Conservation (phyloP, 345 rosid species). For the Nephelium lappaceum region DNA sequence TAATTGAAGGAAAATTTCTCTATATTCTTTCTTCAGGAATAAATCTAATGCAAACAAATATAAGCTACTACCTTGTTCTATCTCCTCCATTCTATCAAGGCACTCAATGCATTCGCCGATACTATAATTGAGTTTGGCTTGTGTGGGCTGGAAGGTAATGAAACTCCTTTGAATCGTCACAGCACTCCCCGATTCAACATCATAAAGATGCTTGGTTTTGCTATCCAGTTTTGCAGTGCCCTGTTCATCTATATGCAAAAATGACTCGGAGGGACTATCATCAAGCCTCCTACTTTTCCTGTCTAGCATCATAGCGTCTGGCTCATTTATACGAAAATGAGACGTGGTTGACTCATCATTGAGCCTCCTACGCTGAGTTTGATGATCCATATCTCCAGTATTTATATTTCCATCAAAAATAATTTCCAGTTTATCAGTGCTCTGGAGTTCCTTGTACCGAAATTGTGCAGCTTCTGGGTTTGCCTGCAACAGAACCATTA, state of each 20-base stretch:
- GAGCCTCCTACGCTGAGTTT: constrained; percentile 30
- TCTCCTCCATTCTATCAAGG: constrained; percentile 53
- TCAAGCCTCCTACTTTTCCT: constrained; percentile 3
- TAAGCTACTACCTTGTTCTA: constrained; percentile 48
- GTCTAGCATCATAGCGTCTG: constrained; percentile 21
- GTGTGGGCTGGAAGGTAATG: constrained; percentile 21
- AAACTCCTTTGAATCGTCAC: constrained; percentile 28
- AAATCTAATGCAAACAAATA: constrained; percentile 54
- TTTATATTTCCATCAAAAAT: constrained; percentile 36
- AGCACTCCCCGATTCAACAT: constrained; percentile 30
- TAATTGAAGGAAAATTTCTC: constrained; percentile 53
- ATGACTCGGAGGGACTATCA: constrained; percentile 23
- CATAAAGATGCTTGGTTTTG: constrained; percentile 13
- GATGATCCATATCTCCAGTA: constrained; percentile 34
- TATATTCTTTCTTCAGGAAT: constrained; percentile 49
- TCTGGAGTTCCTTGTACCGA: constrained; percentile 34
- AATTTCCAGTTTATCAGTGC: constrained; percentile 40
- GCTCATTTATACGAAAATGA: constrained; percentile 34
- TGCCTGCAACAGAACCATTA: constrained; percentile 29
- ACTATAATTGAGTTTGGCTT: constrained; percentile 29
- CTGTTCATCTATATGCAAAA: constrained; percentile 37
- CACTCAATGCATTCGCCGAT: constrained; percentile 55
- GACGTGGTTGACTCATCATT: constrained; percentile 26
- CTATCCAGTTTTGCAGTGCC: constrained; percentile 23
- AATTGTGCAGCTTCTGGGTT: constrained; percentile 42